Conservation (phyloP, 805 yeast species). For the Candida anglica region DNA sequence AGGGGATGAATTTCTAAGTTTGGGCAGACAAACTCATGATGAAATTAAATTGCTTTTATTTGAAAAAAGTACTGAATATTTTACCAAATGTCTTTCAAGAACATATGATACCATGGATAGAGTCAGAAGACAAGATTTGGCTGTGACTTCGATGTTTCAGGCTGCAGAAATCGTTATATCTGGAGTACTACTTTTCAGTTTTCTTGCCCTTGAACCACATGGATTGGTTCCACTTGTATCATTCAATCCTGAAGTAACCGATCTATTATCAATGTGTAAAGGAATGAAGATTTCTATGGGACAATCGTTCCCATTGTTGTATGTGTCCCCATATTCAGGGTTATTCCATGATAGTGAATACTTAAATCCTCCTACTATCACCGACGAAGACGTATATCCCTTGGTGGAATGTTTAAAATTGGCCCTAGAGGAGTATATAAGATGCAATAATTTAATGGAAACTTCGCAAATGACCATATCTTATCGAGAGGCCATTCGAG, state of each 20-base stretch:
- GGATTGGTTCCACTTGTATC: constrained; percentile 23
- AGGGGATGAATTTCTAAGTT: no score
- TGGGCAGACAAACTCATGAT: no score
- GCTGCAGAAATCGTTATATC: constrained; percentile 15
- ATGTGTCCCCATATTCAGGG: neutral
- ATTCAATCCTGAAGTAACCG: constrained; percentile 14
- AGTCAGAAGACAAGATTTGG: neutral
- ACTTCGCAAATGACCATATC: constrained; percentile 2
- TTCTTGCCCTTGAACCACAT: constrained; percentile 28
- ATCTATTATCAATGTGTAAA: constrained; percentile 15
- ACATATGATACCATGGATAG: constrained; percentile 1
- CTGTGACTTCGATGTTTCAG: neutral
- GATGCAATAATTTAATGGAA: neutral
- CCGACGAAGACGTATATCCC: constrained; percentile 4
- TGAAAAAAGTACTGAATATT: neutral
- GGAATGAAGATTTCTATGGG: constrained; percentile 11
- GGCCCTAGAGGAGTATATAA: constrained; percentile 2
- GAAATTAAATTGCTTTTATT: constrained; percentile 1
- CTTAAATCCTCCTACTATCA: neutral
- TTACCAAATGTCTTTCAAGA: neutral
- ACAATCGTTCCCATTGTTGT: constrained; percentile 1
- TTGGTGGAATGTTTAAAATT: constrained; percentile 5
- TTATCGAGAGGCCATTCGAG: constrained; percentile 5
- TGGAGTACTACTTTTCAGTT: constrained; percentile 21
- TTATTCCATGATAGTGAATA: constrained; percentile 1